Evolutionary conservation across 78 protist genomes (phyloP).

Genomic region (Thecamonas trahens): DNA sequence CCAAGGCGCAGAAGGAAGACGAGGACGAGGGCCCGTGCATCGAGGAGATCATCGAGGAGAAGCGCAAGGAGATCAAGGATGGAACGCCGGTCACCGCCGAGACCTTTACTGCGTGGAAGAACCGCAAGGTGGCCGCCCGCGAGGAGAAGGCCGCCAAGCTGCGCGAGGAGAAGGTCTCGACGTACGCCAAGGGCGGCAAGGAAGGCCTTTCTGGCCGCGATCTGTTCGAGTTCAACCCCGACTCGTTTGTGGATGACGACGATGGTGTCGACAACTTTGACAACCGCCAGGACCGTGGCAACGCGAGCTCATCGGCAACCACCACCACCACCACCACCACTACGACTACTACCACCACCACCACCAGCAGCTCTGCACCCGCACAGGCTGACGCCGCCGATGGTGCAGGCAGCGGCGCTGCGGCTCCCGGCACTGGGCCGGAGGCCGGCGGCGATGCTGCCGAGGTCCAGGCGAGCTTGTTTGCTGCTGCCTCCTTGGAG

Average conservation of each 20-base stretch:
- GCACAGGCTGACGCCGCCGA: too few relatives aligned
- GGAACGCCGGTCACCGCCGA: slow-evolving; percentile 63
- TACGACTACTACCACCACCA: too few relatives aligned
- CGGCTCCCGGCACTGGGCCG: too few relatives aligned
- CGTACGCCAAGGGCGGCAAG: slow-evolving; percentile 36
- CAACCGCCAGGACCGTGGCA: background rate
- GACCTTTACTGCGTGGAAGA: slow-evolving; percentile 66
- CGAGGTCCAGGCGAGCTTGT: too few relatives aligned
- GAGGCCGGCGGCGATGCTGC: too few relatives aligned
- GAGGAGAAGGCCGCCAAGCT: slow-evolving; percentile 4
- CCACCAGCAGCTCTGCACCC: too few relatives aligned
- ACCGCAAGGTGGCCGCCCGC: background rate
- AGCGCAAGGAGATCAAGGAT: background rate
- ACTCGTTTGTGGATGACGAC: slow-evolving; percentile 59
- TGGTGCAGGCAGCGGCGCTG: too few relatives aligned
- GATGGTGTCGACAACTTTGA: slow-evolving; percentile 26
- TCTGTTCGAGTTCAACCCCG: slow-evolving; percentile 62
- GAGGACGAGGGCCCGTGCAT: slow-evolving; percentile 34
- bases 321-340: too few relatives aligned
- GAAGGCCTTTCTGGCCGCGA: slow-evolving; percentile 61
- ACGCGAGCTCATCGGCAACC: too few relatives aligned
- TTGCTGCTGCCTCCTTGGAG: too few relatives aligned
- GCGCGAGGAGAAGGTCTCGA: background rate
- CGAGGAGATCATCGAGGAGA: slow-evolving; percentile 60
- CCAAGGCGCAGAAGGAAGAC: slow-evolving; percentile 34